Percentiles rank a stretch among this genome's conserved stretches.
These are phyloP conservation scores for Diaporthe capsici DNA, from an alignment of 2,329 filamentous ascomycete species.

Conservation along the genomic window DNA sequence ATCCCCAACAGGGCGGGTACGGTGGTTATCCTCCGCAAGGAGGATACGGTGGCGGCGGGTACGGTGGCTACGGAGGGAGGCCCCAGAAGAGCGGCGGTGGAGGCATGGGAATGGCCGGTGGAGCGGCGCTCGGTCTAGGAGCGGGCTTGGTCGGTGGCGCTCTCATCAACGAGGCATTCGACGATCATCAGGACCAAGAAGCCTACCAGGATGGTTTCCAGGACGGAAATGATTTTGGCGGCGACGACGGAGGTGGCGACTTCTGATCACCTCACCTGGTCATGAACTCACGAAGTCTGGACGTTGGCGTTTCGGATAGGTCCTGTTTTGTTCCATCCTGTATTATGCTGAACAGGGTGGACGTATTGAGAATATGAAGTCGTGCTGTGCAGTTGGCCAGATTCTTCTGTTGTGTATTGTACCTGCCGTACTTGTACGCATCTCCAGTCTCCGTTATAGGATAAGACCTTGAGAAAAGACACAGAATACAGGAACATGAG, in stretches of 20 bases:
- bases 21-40: conserved; percentile 47
- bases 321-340: conserved; percentile 18
- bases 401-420: not conserved
- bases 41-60: conserved; percentile 50
- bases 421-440: not conserved
- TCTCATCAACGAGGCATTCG: conserved; percentile 76
- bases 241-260: conserved; percentile 52
- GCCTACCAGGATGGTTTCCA: conserved; percentile 56
- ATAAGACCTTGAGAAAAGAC: not conserved
- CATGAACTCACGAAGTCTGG: conserved; percentile 3
- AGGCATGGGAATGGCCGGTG: conserved; percentile 78
- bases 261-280: conserved; percentile 50
- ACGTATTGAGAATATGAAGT: not conserved
- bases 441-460: not conserved
- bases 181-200: conserved; percentile 64
- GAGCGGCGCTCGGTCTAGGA: conserved; percentile 82
- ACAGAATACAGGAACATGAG: no score
- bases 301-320: conserved; percentile 22
- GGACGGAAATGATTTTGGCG: conserved; percentile 14
- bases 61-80: conserved; percentile 51
- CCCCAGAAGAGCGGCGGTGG: conserved; percentile 50
- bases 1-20: conserved; percentile 44
- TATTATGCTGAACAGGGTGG: conserved; percentile 27
- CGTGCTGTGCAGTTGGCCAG: conserved; percentile 18
- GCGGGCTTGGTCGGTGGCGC: conserved; percentile 86